phyloP scores from a whole-genome alignment of 805 yeast genomes.

The Candida broadrunensis region DNA sequence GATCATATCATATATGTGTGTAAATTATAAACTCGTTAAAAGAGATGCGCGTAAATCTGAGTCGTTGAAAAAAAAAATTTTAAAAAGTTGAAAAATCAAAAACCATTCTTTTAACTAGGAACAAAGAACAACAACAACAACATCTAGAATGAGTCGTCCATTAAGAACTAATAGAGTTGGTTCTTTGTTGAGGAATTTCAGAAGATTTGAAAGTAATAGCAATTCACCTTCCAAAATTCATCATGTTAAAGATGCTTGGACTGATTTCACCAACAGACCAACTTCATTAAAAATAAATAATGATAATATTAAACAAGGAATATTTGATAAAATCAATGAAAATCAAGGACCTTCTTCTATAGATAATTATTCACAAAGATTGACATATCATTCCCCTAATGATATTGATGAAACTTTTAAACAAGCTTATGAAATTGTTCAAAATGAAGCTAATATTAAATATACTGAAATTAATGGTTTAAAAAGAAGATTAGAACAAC shows the following conservation, averaged over 20 bases:
- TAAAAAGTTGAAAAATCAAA: too few species aligned
- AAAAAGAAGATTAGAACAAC: slow-evolving; percentile 21
- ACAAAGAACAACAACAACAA: too few species aligned
- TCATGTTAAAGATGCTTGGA: slow-evolving; percentile 23
- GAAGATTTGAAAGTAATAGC: background rate
- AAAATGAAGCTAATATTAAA: slow-evolving; percentile 41
- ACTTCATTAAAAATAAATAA: slow-evolving; percentile 21
- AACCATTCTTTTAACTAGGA: too few species aligned
- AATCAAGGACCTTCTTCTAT: slow-evolving; percentile 53
- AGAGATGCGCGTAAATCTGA: too few species aligned
- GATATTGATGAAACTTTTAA: slow-evolving; percentile 73
- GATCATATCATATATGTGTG: too few species aligned
- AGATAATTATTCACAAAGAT: slow-evolving; percentile 38
- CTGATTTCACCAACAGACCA: slow-evolving; percentile 28
- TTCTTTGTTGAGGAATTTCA: background rate
- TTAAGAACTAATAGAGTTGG: background rate
- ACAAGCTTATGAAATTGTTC: slow-evolving; percentile 58
- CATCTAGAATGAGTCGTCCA: too few species aligned
- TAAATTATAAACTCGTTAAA: too few species aligned
- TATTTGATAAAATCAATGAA: slow-evolving; percentile 21
- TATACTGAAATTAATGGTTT: slow-evolving; percentile 40
- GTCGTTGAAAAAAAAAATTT: too few species aligned
- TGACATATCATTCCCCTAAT: slow-evolving; percentile 63
- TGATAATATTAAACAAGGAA: slow-evolving; percentile 14
- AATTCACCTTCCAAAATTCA: background rate